Percentiles rank a stretch among this genome's conserved stretches.
Evolutionary conservation across 352 stramenopile species (phyloP).

Genomic region (Pythium insidiosum): DNA sequence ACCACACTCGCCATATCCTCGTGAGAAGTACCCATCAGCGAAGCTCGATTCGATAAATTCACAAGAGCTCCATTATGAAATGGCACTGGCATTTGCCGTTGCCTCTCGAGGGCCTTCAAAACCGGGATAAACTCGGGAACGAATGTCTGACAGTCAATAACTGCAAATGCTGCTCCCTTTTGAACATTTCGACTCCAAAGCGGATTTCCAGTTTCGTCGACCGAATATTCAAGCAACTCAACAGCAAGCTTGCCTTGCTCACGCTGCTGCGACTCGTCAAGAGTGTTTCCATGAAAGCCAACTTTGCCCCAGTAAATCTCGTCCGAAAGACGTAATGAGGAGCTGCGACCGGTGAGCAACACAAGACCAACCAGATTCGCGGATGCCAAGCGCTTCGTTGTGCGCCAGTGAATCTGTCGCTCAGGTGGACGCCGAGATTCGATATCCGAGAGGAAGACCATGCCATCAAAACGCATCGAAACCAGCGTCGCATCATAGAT

Average conservation of each 20-base stretch:
- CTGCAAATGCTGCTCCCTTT: conserved; percentile 45
- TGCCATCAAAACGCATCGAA: conserved; percentile 46
- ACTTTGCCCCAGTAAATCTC: conserved; percentile 76
- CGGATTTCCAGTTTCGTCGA: conserved; percentile 49
- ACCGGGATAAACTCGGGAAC: conserved; percentile 85
- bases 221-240: conserved; percentile 61
- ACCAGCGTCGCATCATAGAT: conserved; percentile 66
- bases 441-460: conserved; percentile 51
- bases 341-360: conserved; percentile 35
- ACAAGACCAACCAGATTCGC: conserved; percentile 83
- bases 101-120: conserved; percentile 66
- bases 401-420: conserved; percentile 69
- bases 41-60: conserved; percentile 34
- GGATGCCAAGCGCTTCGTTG: conserved; percentile 62
- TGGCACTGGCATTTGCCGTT: conserved; percentile 57
- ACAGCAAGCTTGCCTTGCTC: conserved; percentile 51
- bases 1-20: not conserved
- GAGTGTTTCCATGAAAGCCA: conserved; percentile 53
- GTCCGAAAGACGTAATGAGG: conserved; percentile 34
- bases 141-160: conserved; percentile 86
- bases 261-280: conserved; percentile 56
- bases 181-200: conserved; percentile 37
- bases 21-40: not conserved
- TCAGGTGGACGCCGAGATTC: conserved; percentile 47
- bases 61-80: conserved; percentile 70